Percentiles rank a stretch among this genome's conserved stretches.
Evolutionary conservation across 352 stramenopile genomes (phyloP).

Genomic region (Phytophthora tentaculata): DNA sequence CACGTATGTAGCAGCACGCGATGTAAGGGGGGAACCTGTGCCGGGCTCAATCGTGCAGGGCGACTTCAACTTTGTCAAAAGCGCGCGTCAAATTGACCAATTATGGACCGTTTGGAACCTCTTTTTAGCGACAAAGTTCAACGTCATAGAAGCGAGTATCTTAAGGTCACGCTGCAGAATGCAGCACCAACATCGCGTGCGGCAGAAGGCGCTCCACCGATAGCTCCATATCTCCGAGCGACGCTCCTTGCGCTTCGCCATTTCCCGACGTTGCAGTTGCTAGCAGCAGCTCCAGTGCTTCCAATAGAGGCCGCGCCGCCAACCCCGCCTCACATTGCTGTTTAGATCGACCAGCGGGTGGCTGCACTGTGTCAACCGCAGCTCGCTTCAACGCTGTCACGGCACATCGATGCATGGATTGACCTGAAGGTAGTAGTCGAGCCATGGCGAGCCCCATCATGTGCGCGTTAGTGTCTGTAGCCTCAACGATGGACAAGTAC

Average conservation of each 20-base stretch:
- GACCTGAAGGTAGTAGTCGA: slow-evolving; percentile 32
- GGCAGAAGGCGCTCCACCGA: slow-evolving; percentile 25
- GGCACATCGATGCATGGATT: slow-evolving; percentile 25
- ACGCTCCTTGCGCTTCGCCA: not conserved
- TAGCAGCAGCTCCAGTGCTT: slow-evolving; percentile 32
- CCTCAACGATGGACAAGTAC: slow-evolving; percentile 42
- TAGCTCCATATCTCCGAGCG: slow-evolving; percentile 21
- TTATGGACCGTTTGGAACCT: no score
- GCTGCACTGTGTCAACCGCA: slow-evolving; percentile 6
- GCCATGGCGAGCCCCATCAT: slow-evolving; percentile 47
- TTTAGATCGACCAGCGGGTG: slow-evolving; percentile 12
- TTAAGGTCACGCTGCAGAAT: slow-evolving; percentile 12
- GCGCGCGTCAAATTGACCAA: no score
- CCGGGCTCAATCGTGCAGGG: no score
- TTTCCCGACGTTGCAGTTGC: slow-evolving; percentile 4
- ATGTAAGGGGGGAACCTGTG: no score
- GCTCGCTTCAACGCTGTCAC: slow-evolving; percentile 22
- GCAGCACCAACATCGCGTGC: slow-evolving; percentile 23
- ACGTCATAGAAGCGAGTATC: slow-evolving; percentile 3
- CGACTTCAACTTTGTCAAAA: not conserved
- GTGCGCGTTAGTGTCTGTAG: slow-evolving; percentile 61
- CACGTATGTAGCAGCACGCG: no score
- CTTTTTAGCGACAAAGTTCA: slow-evolving; percentile 11
- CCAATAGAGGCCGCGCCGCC: slow-evolving; percentile 19
- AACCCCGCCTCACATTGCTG: slow-evolving; percentile 17